A percentile compares a stretch with the other conserved stretches of the same genome.
phyloP scores from a whole-genome alignment of 208 protist species.

The Crithidia thermophila region DNA sequence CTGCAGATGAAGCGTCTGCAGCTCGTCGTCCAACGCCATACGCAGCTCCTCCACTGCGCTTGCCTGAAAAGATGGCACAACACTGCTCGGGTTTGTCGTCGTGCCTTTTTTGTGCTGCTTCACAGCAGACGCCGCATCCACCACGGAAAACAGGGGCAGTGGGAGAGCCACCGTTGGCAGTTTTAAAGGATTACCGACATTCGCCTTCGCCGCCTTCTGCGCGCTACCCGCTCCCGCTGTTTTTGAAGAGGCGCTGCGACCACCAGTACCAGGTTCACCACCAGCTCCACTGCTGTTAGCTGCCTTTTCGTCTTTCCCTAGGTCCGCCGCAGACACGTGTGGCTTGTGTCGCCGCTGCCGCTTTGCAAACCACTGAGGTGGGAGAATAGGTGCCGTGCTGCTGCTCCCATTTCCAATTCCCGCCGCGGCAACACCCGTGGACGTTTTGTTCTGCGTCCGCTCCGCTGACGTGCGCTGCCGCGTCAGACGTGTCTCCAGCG shows the following conservation, averaged over 20 bases:
- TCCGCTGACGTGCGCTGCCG: no score
- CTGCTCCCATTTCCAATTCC: neutral
- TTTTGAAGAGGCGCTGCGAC: no score
- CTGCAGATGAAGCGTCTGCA: slow-evolving; percentile 29
- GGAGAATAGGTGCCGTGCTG: neutral
- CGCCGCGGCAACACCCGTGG: no score
- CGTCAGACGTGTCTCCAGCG: neutral
- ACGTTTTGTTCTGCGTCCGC: no score
- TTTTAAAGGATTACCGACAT: neutral
- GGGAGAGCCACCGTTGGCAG: slow-evolving; percentile 10
- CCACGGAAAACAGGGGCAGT: neutral
- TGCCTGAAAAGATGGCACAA: neutral
- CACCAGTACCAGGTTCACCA: no score
- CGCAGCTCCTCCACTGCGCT: neutral
- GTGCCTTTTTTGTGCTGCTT: no score
- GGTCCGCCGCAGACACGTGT: no score
- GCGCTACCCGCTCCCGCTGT: neutral
- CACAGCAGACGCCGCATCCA: no score
- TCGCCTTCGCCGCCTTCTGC: neutral
- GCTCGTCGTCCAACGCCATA: slow-evolving; percentile 21
- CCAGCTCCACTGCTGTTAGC: no score
- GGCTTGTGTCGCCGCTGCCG: slow-evolving; percentile 7
- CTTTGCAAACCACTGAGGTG: slow-evolving; percentile 13
- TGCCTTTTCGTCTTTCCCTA: no score
- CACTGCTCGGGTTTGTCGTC: neutral